Conservation (phyloP, 2,329 filamentous ascomycete species). For the Colletotrichum ledebouriae region DNA sequence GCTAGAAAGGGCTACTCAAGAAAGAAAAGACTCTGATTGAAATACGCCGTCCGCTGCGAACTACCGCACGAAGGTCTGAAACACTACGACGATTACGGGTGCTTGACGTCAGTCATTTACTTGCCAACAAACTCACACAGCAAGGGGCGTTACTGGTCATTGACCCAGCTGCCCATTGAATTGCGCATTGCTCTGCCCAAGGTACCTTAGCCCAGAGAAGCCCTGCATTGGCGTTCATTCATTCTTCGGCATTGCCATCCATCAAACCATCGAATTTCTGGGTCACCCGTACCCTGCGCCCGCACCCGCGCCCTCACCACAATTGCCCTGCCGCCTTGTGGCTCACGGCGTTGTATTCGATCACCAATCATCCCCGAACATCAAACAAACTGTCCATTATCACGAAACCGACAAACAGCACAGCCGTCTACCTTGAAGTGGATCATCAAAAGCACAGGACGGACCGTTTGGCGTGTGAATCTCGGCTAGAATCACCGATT, state of each 20-base stretch:
- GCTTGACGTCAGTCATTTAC: conserved; percentile 34
- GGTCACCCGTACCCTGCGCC: background rate
- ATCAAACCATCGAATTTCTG: conserved; percentile 21
- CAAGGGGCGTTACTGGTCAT: conserved; percentile 11
- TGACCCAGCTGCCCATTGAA: conserved; percentile 2
- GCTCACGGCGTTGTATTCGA: conserved; percentile 37
- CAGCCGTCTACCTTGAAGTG: background rate
- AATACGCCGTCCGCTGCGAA: background rate
- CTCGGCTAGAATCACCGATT: conserved; percentile 2
- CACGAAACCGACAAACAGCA: conserved; percentile 28
- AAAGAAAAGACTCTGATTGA: background rate
- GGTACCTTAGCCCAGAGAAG: background rate
- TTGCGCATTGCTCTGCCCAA: conserved; percentile 4
- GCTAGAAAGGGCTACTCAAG: background rate
- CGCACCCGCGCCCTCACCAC: conserved; percentile 1
- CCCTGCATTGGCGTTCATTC: conserved; percentile 4
- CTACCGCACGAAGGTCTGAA: conserved; percentile 31
- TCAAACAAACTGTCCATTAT: conserved; percentile 30
- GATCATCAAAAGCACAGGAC: conserved; percentile 3
- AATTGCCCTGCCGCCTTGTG: background rate
- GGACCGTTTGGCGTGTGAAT: background rate
- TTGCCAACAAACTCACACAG: conserved; percentile 1
- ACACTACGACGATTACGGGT: conserved; percentile 26
- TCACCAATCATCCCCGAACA: conserved; percentile 29
- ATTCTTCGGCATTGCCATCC: background rate